Evolutionary conservation across 352 stramenopile species (phyloP).

Genomic region (Phytophthora boehmeriae): DNA sequence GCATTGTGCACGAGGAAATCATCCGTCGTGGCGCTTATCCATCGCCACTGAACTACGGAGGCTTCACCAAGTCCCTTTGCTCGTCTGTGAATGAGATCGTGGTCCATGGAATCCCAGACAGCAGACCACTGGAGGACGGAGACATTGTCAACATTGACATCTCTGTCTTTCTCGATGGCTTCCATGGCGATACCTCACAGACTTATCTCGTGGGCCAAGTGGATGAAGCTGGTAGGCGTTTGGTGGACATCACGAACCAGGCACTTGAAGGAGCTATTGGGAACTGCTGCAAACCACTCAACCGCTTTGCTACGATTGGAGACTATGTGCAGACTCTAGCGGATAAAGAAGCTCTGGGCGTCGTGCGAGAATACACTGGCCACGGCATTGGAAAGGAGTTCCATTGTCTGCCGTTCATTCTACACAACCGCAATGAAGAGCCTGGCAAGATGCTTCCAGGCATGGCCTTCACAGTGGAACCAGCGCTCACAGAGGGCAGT

Average conservation of each 20-base stretch:
- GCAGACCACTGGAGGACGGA: conserved; percentile 84
- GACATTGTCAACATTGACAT: conserved; percentile 98
- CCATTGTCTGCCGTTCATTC: conserved; percentile 95
- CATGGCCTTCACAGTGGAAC: conserved; percentile 99
- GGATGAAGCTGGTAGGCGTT: conserved; percentile 80
- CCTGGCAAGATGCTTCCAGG: conserved; percentile 87
- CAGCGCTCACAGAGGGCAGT: conserved; percentile 94
- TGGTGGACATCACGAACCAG: conserved; percentile 91
- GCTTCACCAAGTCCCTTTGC: conserved; percentile 96
- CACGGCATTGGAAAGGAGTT: conserved; percentile 97
- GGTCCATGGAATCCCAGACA: conserved; percentile 97
- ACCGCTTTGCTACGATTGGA: conserved; percentile 95
- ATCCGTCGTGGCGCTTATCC: conserved; percentile 85
- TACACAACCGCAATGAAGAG: conserved; percentile 89
- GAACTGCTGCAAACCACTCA: conserved; percentile 90
- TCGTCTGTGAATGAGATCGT: conserved; percentile 97
- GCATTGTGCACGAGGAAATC: conserved; percentile 91
- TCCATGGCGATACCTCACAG: conserved; percentile 98
- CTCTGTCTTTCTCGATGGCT: conserved; percentile 93
- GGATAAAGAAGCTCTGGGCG: conserved; percentile 72
- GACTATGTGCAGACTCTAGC: conserved; percentile 93
- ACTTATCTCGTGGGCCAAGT: conserved; percentile 95
- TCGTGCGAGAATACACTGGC: conserved; percentile 94
- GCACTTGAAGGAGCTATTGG: conserved; percentile 88
- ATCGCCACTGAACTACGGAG: conserved; percentile 93